Conservation (phyloP, 441 rosid species). For the Metrosideros polymorpha region DNA sequence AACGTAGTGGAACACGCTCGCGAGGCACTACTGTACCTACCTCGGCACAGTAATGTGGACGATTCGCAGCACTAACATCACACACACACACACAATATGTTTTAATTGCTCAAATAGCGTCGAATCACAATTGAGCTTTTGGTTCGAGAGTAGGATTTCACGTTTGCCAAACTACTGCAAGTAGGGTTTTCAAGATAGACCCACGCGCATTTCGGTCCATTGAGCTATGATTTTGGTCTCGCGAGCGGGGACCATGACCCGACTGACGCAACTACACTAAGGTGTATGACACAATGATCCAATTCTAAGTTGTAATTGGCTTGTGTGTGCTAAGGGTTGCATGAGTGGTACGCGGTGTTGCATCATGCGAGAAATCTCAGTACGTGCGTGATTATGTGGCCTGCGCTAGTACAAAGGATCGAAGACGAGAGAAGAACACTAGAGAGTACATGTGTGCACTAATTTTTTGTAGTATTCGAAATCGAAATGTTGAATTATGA, state of each 20-base stretch:
- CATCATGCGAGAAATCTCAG: neutral
- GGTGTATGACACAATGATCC: neutral
- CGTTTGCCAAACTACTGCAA: neutral
- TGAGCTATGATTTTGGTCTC: neutral
- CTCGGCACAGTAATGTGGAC: neutral
- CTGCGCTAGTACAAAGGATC: neutral
- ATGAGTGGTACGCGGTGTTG: neutral
- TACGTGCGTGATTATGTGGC: neutral
- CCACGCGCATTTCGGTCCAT: neutral
- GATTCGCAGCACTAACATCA: neutral
- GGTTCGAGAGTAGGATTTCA: neutral
- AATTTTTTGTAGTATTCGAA: neutral
- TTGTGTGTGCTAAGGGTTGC: neutral
- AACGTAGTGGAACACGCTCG: slow-evolving; percentile 44
- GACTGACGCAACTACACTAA: neutral
- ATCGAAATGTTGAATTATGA: neutral
- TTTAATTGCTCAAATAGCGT: neutral
- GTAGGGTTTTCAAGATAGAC: neutral
- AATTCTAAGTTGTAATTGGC: neutral
- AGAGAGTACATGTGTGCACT: neutral
- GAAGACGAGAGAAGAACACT: neutral
- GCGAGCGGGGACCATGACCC: neutral
- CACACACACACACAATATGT: neutral
- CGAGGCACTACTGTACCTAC: slow-evolving; percentile 12
- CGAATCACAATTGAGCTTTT: neutral